phyloP scores from a whole-genome alignment of 139 green algal species.

The Diplosphaera chodatii region DNA sequence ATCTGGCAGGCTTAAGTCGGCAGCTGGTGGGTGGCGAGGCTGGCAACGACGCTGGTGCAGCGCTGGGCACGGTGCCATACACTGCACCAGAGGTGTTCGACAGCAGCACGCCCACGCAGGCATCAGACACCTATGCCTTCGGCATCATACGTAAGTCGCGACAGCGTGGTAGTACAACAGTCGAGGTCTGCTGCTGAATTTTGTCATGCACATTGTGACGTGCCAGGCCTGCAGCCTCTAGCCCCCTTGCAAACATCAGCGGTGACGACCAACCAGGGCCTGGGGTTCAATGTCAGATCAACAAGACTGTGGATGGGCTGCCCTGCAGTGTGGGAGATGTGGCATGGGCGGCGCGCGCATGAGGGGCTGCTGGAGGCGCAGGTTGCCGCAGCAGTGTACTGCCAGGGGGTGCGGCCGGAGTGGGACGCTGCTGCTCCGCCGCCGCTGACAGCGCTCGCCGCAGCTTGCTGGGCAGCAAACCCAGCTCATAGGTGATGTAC shows the following conservation, averaged over 20 bases:
- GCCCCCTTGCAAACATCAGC: too few species aligned
- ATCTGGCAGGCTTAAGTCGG: background rate
- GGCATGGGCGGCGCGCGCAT: constrained; percentile 11
- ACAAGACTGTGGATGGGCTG: too few species aligned
- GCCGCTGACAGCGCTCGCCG: constrained; percentile 4
- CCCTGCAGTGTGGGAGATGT: constrained; percentile 26
- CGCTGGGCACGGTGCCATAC: constrained; percentile 20
- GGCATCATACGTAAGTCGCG: constrained; percentile 16
- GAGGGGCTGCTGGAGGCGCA: constrained; percentile 18
- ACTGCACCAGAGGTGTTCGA: constrained; percentile 18
- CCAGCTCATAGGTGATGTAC: constrained; percentile 2
- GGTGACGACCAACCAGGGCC: too few species aligned
- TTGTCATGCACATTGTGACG: too few species aligned
- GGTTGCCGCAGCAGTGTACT: constrained; percentile 12
- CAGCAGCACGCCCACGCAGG: background rate
- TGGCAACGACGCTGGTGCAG: background rate
- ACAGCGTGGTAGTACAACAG: too few species aligned
- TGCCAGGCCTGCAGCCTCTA: too few species aligned
- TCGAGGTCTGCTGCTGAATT: too few species aligned
- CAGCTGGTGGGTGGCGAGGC: background rate
- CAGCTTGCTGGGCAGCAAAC: constrained; percentile 9
- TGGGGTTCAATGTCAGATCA: too few species aligned
- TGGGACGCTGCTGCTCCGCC: constrained; percentile 14
- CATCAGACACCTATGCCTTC: constrained; percentile 20
- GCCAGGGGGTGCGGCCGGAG: constrained; percentile 4